Conservation (phyloP, 345 rosid species). For the Viola odorata region DNA sequence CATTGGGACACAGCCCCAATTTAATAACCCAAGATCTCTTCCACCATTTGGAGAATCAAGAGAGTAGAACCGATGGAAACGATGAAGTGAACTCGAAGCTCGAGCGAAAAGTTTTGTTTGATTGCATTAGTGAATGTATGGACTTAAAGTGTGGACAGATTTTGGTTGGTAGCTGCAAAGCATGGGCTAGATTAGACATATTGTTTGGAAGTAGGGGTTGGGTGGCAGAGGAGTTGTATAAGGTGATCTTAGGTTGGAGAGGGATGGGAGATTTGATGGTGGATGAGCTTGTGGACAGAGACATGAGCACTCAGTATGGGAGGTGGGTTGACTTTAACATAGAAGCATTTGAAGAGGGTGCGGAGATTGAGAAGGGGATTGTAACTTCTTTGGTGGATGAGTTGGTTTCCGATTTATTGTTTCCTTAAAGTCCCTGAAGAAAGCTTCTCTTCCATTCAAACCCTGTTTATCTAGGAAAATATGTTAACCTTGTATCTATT, state of each 20-base stretch:
- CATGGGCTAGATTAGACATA: conserved; percentile 29
- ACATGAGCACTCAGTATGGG: conserved; percentile 60
- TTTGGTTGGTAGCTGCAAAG: conserved; percentile 44
- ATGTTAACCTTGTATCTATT: not conserved
- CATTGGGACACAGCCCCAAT: conserved; percentile 32
- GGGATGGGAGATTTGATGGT: conserved; percentile 60
- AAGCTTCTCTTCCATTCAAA: not conserved
- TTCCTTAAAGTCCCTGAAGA: not conserved
- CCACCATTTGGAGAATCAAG: conserved; percentile 41
- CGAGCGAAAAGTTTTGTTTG: conserved; percentile 49
- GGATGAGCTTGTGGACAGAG: conserved; percentile 75
- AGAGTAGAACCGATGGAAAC: conserved; percentile 16
- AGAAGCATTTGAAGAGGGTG: conserved; percentile 65
- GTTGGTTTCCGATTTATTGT: conserved; percentile 46
- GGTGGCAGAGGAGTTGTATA: conserved; percentile 58
- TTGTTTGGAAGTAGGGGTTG: conserved; percentile 35
- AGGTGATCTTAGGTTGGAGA: conserved; percentile 47
- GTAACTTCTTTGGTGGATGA: conserved; percentile 63
- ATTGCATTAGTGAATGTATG: conserved; percentile 47
- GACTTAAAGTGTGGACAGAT: conserved; percentile 27
- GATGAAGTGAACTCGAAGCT: conserved; percentile 38
- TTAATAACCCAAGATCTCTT: conserved; percentile 39
- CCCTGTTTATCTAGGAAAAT: not conserved
- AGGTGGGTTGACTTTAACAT: conserved; percentile 63
- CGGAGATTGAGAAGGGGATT: conserved; percentile 53